Evolutionary conservation across 768 basidiomycete species (phyloP).

Genomic region (Podaxis sp.): DNA sequence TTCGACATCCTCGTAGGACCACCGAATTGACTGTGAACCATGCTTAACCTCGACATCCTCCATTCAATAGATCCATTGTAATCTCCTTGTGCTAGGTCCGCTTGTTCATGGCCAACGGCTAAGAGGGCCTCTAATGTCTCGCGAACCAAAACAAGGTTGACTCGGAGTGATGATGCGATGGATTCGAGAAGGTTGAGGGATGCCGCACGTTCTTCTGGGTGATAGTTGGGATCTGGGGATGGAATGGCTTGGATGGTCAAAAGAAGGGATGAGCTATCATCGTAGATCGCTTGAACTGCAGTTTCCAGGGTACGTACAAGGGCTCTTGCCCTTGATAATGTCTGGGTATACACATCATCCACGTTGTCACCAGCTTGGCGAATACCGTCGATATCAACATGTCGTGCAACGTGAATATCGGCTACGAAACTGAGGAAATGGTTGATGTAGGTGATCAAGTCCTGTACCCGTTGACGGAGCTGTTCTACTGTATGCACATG

Average conservation of each 20-base stretch:
- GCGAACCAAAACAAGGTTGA: constrained; percentile 55
- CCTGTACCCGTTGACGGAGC: constrained; percentile 44
- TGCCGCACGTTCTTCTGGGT: constrained; percentile 31
- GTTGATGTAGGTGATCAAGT: constrained; percentile 55
- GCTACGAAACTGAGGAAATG: constrained; percentile 58
- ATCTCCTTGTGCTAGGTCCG: constrained; percentile 64
- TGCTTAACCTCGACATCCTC: constrained; percentile 71
- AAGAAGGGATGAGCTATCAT: constrained; percentile 64
- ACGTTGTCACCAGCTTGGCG: constrained; percentile 45
- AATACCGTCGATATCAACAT: constrained; percentile 82
- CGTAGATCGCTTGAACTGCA: constrained; percentile 70
- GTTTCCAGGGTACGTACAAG: constrained; percentile 73
- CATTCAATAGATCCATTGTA: constrained; percentile 77
- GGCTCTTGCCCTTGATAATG: constrained; percentile 66
- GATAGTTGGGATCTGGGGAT: constrained; percentile 32
- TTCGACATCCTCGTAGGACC: constrained; percentile 37
- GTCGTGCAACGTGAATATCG: constrained; percentile 76
- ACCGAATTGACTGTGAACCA: constrained; percentile 51
- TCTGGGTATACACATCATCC: constrained; percentile 57
- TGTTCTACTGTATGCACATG: constrained; percentile 34
- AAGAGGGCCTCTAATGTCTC: constrained; percentile 64
- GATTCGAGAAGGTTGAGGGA: constrained; percentile 49
- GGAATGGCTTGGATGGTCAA: constrained; percentile 56
- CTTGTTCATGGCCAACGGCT: constrained; percentile 68
- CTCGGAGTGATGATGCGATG: constrained; percentile 49